Conservation (phyloP, 169 alveolate species). For the Eimeria maxima region DNA sequence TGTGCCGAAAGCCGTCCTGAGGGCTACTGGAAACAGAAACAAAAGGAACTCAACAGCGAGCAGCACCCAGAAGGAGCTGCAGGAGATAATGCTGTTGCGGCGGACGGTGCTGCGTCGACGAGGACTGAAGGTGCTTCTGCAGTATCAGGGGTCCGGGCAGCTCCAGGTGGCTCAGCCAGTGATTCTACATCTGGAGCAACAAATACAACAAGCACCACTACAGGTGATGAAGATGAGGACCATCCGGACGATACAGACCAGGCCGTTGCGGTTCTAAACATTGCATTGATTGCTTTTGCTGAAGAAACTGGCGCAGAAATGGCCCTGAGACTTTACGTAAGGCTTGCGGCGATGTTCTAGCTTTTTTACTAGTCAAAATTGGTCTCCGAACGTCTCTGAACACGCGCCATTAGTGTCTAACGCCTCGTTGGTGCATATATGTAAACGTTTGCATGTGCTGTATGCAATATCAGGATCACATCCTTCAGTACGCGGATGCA, state of each 20-base stretch:
- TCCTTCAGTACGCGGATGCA: conserved; percentile 95
- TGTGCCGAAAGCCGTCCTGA: conserved; percentile 80
- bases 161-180: conserved; percentile 59
- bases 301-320: conserved; percentile 84
- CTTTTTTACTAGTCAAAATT: neutral
- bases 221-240: conserved; percentile 73
- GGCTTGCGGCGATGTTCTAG: neutral
- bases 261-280: conserved; percentile 79
- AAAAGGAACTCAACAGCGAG: conserved; percentile 83
- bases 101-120: conserved; percentile 55
- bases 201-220: conserved; percentile 76
- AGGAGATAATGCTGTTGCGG: neutral
- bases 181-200: conserved; percentile 65
- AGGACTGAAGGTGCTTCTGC: conserved; percentile 41
- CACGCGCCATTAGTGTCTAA: neutral
- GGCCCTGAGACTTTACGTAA: conserved; percentile 72
- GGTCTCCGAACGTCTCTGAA: neutral
- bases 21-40: conserved; percentile 75
- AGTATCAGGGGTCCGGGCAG: conserved; percentile 79
- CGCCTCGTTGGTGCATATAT: neutral
- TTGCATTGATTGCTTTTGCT: conserved; percentile 83
- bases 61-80: conserved; percentile 62
- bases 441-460: neutral
- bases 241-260: conserved; percentile 58
- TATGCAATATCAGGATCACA: conserved; percentile 88